Evolutionary conservation across 2,329 filamentous ascomycete species (phyloP).

Genomic region (Penicillium italicum): DNA sequence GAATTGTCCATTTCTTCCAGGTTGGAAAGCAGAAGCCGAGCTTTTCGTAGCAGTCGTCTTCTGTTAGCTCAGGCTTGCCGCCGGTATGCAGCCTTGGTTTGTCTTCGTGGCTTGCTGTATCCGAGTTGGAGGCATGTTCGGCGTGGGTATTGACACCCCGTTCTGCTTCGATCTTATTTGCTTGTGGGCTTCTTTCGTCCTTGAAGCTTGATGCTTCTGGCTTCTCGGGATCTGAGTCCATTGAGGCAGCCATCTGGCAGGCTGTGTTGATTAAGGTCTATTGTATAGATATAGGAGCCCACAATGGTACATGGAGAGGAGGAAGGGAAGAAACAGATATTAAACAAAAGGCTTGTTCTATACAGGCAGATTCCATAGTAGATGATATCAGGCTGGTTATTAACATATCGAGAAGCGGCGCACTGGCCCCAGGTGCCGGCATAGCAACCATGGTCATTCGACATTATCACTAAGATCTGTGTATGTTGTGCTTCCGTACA

Average conservation of each 20-base stretch:
- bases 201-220: slow-evolving; percentile 2
- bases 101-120: slow-evolving; percentile 8
- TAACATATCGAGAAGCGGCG: not conserved
- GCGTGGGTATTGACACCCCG: slow-evolving; percentile 14
- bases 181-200: not conserved
- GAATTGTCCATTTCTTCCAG: slow-evolving; percentile 68
- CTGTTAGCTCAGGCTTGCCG: slow-evolving; percentile 35
- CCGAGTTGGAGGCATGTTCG: slow-evolving; percentile 19
- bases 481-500: not conserved
- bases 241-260: slow-evolving; percentile 8
- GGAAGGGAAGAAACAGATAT: not conserved
- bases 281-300: not conserved
- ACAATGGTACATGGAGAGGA: not conserved
- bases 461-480: not conserved
- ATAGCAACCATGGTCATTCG: not conserved
- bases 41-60: slow-evolving; percentile 60
- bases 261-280: not conserved
- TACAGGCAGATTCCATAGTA: not conserved
- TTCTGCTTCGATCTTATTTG: slow-evolving; percentile 2
- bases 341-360: not conserved
- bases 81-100: slow-evolving; percentile 9
- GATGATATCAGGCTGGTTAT: not conserved
- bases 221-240: slow-evolving; percentile 12
- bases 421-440: not conserved
- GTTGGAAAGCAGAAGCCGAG: slow-evolving; percentile 59